phyloP scores from a whole-genome alignment of 345 rosid species.

The Eucalyptus regnans region DNA sequence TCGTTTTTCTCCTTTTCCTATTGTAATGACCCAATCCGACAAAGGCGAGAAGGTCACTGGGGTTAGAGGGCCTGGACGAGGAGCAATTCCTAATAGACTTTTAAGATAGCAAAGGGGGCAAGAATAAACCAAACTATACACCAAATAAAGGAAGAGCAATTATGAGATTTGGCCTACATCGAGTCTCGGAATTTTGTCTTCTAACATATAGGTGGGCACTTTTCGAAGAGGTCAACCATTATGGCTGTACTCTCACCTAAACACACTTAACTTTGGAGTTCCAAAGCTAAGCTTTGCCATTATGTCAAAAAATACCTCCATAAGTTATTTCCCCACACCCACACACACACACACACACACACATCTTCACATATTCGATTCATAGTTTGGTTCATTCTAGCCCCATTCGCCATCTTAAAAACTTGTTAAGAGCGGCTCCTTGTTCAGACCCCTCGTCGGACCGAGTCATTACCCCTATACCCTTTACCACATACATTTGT shows the following conservation, averaged over 20 bases:
- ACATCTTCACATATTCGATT: rapidly evolving
- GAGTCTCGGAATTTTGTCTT: not conserved
- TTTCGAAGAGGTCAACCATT: not conserved
- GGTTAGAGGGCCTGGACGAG: rapidly evolving
- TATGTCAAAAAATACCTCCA: not conserved
- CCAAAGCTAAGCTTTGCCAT: not conserved
- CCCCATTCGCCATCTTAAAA: not conserved
- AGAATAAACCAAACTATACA: too few relatives aligned
- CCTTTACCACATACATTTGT: not conserved
- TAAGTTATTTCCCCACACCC: not conserved
- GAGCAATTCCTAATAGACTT: not conserved
- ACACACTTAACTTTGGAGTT: not conserved
- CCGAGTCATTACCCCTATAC: not conserved
- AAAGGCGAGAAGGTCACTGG: not conserved
- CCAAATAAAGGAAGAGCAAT: too few relatives aligned
- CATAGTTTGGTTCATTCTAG: not conserved
- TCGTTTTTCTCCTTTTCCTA: not conserved
- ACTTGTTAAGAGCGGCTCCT: not conserved
- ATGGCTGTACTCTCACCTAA: rapidly evolving
- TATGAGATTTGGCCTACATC: not conserved
- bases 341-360: too few relatives aligned
- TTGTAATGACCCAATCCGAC: not conserved
- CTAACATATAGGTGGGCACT: not conserved
- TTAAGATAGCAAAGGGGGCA: not conserved
- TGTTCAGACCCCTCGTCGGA: too few relatives aligned